Base-by-base conservation (phyloP, 164 flowering plant species). In the Vitis cinerea region DNA sequence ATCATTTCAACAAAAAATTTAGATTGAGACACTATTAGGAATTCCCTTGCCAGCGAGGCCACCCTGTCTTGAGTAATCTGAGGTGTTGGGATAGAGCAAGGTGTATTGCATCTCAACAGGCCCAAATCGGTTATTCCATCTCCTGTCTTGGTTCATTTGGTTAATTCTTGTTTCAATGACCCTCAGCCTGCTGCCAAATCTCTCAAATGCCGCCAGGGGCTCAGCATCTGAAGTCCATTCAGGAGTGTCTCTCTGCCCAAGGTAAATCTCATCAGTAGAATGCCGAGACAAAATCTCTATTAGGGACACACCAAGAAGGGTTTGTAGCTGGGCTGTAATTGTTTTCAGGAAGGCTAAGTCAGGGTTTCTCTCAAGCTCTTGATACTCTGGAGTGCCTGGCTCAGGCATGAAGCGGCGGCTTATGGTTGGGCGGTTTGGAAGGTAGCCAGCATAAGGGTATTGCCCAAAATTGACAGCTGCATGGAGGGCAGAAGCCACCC, bases 401-500 rank as follows among this genome's bases (percentile, higher is more conserved):
- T 89, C 87, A 0, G 94, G 97, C 91, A 92, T 89, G 83, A 92
- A 87, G 2, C 87, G 75, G 9, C 97, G 86, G 70, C 97, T 90
- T 11, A 84, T 76, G 7, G 95, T 88, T 3, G 97, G 98, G 7
- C 97, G 84, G 86, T 90, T 92, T 0, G 94, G 97, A 61, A 87
- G 86, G 84, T 81, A 92, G 9, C 98, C 96, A 3, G 90, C 96
- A 64, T 90, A 86, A 37, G 93, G 88, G 71, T 90, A 92, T 65
- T 92, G 97, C n/a, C 98, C 97, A 48, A 86, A 94, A 73, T 91
- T 91, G 47, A 90, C 86, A 2, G 97, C 97, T 9, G 97, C 98
- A 50, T 92, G 97, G 64, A 92, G 90, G 59, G 96, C 98, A 47
- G 97, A 91, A 10, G 96, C 96, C 8, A 84, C 77, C 96, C 97